phyloP scores from a whole-genome alignment of 495 filamentous ascomycete genomes.

The Umbilicaria muhlenbergii region DNA sequence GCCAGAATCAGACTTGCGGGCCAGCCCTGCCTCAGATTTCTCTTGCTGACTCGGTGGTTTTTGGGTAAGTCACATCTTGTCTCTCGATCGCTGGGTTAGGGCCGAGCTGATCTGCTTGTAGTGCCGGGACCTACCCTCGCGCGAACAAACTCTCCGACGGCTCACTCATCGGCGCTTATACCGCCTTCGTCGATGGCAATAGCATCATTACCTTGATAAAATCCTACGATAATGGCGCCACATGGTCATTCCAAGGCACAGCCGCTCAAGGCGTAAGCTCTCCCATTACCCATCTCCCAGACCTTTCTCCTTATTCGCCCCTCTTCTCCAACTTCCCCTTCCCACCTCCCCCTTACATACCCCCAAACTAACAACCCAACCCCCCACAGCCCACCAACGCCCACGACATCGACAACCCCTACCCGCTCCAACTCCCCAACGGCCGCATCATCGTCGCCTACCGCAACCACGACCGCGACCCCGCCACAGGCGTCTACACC shows the following conservation, averaged over 20 bases:
- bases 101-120: no score
- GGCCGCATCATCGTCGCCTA: slow-evolving; percentile 32
- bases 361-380: no score
- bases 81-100: no score
- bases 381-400: slow-evolving; percentile 8
- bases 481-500: slow-evolving; percentile 16
- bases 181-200: slow-evolving; percentile 16
- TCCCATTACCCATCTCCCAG: no score
- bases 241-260: slow-evolving; percentile 23
- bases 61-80: no score
- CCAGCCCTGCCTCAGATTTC: no score
- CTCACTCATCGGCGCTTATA: slow-evolving; percentile 28
- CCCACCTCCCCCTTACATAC: no score
- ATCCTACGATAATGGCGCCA: slow-evolving; percentile 25
- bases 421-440: slow-evolving; percentile 27
- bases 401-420: slow-evolving; percentile 35
- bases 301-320: no score
- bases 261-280: slow-evolving; percentile 7
- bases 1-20: no score
- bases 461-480: slow-evolving; percentile 30
- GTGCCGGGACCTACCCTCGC: slow-evolving; percentile 32
- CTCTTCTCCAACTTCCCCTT: no score
- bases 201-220: slow-evolving; percentile 22
- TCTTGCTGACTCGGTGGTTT: no score
- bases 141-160: slow-evolving; percentile 24